Conservation (phyloP, 2,329 filamentous ascomycete species). For the Graphium sp. region DNA sequence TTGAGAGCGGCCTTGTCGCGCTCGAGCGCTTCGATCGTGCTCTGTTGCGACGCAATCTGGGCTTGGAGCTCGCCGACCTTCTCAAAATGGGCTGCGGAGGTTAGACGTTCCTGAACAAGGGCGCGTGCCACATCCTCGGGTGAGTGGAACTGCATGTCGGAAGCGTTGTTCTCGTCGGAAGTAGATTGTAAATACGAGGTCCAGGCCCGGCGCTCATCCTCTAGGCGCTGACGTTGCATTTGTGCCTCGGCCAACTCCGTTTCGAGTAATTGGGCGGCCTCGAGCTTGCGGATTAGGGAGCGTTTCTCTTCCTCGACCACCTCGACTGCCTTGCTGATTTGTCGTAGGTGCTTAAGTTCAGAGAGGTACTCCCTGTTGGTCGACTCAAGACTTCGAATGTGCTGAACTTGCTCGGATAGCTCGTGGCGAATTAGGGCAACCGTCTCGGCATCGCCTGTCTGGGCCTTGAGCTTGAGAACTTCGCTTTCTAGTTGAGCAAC, state of each 20-base stretch:
- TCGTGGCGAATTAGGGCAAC: constrained; percentile 74
- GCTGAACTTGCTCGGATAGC: constrained; percentile 78
- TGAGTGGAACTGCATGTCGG: constrained; percentile 64
- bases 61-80: constrained; percentile 64
- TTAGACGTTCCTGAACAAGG: constrained; percentile 66
- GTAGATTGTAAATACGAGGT: constrained; percentile 55
- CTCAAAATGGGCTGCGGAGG: constrained; percentile 64
- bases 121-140: constrained; percentile 78
- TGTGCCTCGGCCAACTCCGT: constrained; percentile 63
- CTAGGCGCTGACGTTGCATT: constrained; percentile 69
- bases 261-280: constrained; percentile 57
- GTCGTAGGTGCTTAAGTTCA: constrained; percentile 69
- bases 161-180: constrained; percentile 36
- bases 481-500: constrained; percentile 67
- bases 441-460: constrained; percentile 74
- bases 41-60: constrained; percentile 61
- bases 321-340: constrained; percentile 73
- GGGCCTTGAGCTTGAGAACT: constrained; percentile 67
- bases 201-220: constrained; percentile 82
- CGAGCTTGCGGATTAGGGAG: constrained; percentile 59
- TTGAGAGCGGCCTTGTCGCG: constrained; percentile 48
- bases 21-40: constrained; percentile 55
- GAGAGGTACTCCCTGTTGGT: constrained; percentile 62
- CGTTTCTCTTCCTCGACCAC: constrained; percentile 93
- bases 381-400: constrained; percentile 71